Evolutionary conservation across 352 stramenopile species (phyloP).

Genomic region (Globisporangium radiosum): DNA sequence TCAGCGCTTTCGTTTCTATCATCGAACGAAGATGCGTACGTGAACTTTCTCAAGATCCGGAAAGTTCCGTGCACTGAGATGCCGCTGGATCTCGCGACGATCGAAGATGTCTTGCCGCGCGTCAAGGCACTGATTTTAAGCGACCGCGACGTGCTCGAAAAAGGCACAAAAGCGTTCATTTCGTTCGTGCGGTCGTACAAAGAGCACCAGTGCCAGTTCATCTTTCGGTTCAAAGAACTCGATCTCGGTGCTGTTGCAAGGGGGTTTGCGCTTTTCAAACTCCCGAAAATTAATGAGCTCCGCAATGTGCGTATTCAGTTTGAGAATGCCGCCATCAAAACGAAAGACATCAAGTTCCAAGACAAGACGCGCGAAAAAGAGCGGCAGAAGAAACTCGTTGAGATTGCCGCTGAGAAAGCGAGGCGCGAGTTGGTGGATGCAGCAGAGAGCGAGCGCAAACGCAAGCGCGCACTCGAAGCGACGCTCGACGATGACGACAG

Average conservation of each 20-base stretch:
- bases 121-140: constrained; percentile 86
- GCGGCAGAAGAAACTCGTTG: constrained; percentile 92
- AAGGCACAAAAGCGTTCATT: constrained; percentile 98
- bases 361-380: constrained; percentile 96
- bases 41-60: constrained; percentile 94
- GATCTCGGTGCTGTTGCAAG: constrained; percentile 91
- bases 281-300: constrained; percentile 86
- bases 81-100: constrained; percentile 45
- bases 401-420: constrained; percentile 67
- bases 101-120: constrained; percentile 82
- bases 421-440: constrained; percentile 47
- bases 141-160: constrained; percentile 97
- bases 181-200: constrained; percentile 99
- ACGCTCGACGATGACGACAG: constrained; percentile 18
- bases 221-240: constrained; percentile 97
- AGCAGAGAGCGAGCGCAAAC: constrained; percentile 44
- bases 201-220: constrained; percentile 97
- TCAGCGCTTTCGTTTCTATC: constrained; percentile 94
- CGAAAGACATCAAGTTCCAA: constrained; percentile 91
- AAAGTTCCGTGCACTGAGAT: constrained; percentile 91
- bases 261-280: constrained; percentile 75
- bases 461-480: constrained; percentile 47
- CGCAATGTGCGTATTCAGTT: constrained; percentile 84
- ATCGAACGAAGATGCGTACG: constrained; percentile 95
- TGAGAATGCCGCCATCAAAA: constrained; percentile 79